Base-by-base conservation (phyloP, 768 basidiomycete genomes). In the Lenzites betulinus region DNA sequence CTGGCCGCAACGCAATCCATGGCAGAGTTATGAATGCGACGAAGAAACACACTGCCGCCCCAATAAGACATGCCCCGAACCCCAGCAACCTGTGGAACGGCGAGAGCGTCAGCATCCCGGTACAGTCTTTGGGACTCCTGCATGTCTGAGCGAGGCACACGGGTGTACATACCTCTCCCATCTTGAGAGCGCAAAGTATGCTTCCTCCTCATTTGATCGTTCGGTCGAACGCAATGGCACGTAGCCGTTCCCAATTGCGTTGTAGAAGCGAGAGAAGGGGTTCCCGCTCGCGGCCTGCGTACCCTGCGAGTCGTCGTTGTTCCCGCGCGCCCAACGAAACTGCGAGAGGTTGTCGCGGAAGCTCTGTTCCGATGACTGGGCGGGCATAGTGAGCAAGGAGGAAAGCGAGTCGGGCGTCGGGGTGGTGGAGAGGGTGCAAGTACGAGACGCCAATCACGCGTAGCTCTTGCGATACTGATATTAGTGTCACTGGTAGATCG, bases 1-100 rank as follows among this genome's bases (percentile, higher is more conserved):
- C 79, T 16, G 94, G 93, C 53, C 91, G 90, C 36, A 90, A 52
- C 0, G 84, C 84, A 42, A 90, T 76, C 66, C 87, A 67, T 7
- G 92, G 89, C 38, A 95, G 78, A 2, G 91, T 92, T 53, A 95
- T 71, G 76, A 97, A 98, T 16, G 93, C 85, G 41, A 97, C 87
- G 66, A 90, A 86, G 79, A 98, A 97, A 77, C 97, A 99, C 2
- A 94, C 92, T 18, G 86, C 87, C 1, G 95, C 96, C 7, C 97
- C 97, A 23, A 92, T 75, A 47, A 96, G 77, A 71, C 95, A 98
- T 30, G 84, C 90, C 44, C 91, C 84, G 72, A 99, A 99, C 8
- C 94, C 97, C 15, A 98, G 76, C 63, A 99, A 77, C 66, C 94
- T 95, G n/a, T 39, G 23, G 23, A n/a, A 58, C 25, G 42, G 22